Percentiles rank a stretch among this genome's conserved stretches.
phyloP scores from a whole-genome alignment of 169 alveolate genomes.

The Hepatocystis sp. region DNA sequence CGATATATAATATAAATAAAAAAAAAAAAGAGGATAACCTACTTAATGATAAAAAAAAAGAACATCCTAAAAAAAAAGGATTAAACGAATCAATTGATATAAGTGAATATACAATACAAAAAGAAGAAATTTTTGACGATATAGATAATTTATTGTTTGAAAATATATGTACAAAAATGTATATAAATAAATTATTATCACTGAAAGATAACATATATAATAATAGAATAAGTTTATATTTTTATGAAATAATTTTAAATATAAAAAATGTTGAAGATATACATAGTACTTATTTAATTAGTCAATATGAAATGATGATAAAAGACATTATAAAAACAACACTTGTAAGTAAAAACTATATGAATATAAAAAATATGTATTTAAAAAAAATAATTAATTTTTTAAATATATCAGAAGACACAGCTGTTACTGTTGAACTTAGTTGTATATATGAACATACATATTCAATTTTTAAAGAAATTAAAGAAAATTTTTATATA shows the following conservation, averaged over 20 bases:
- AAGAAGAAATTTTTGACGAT: slow-evolving; percentile 38
- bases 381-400: slow-evolving; percentile 68
- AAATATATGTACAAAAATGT: slow-evolving; percentile 66
- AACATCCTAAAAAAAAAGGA: slow-evolving; percentile 16
- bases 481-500: slow-evolving; percentile 61
- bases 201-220: slow-evolving; percentile 53
- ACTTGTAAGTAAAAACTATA: slow-evolving; percentile 49
- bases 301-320: slow-evolving; percentile 68
- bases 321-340: slow-evolving; percentile 54
- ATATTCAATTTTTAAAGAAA: slow-evolving; percentile 6
- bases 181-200: slow-evolving; percentile 25
- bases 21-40: no score
- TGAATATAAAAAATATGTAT: slow-evolving; percentile 62
- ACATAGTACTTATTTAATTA: slow-evolving; percentile 39
- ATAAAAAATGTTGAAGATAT: slow-evolving; percentile 45
- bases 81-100: not conserved
- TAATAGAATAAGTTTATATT: slow-evolving; percentile 41
- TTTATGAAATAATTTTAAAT: slow-evolving; percentile 52
- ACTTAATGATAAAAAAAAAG: no score
- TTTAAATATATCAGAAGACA: slow-evolving; percentile 57
- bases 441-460: slow-evolving; percentile 44
- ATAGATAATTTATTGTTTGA: slow-evolving; percentile 55
- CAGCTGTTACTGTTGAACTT: slow-evolving; percentile 35
- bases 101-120: slow-evolving; percentile 12
- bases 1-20: no score